Percentiles rank a stretch among this genome's conserved stretches.
These are phyloP conservation scores for Fallopia convolvulus DNA, from an alignment of 148 eudicot species.

Conservation along the genomic window DNA sequence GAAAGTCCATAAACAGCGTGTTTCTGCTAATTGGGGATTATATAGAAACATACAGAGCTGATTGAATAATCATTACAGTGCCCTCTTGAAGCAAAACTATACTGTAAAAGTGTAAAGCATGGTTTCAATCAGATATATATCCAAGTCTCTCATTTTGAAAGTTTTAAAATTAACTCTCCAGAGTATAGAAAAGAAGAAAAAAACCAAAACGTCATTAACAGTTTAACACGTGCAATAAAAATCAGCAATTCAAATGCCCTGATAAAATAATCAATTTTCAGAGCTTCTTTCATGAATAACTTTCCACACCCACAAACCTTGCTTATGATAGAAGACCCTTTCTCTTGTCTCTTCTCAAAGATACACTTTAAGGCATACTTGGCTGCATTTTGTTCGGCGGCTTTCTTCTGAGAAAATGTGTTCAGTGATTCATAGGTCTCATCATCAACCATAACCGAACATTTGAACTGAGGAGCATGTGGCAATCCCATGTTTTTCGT, in stretches of 20 bases:
- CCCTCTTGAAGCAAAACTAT: too few species aligned
- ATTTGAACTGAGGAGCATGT: conserved; percentile 30
- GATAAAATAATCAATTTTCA: not conserved
- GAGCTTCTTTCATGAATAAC: not conserved
- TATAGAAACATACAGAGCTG: too few species aligned
- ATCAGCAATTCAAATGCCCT: not conserved
- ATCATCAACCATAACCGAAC: conserved; percentile 50
- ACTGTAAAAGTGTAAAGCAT: not conserved
- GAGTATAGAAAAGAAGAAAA: not conserved
- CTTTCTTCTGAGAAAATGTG: conserved; percentile 25
- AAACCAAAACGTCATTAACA: not conserved
- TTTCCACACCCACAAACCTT: conserved; percentile 26
- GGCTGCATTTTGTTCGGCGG: conserved; percentile 65
- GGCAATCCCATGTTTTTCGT: conserved; percentile 25
- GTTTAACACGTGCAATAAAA: not conserved
- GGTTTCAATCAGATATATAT: not conserved
- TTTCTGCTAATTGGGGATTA: too few species aligned
- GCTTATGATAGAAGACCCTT: conserved; percentile 22
- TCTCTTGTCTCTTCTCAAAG: conserved; percentile 23
- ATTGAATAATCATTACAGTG: too few species aligned
- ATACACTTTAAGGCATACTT: conserved; percentile 34
- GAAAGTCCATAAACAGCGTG: too few species aligned
- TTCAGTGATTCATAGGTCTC: conserved; percentile 21
- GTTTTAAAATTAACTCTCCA: not conserved
- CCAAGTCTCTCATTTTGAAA: not conserved